Base-by-base conservation (phyloP, 192 early-diverging fungal species). In the Geosiphon pyriformis region DNA sequence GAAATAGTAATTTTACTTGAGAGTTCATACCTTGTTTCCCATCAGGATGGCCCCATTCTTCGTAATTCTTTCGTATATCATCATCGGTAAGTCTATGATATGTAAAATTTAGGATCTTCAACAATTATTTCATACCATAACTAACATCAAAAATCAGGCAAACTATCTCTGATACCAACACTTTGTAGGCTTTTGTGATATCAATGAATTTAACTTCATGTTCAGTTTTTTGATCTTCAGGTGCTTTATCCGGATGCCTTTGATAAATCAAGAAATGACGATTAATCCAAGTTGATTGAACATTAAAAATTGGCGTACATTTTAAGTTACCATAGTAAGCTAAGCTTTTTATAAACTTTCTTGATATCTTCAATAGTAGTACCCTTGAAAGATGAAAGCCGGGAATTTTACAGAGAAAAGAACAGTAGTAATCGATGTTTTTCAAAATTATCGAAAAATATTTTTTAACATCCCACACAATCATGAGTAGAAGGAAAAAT, bases 21-120 rank as follows among this genome's bases (percentile, higher is more conserved):
- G 61, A 3, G 32, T 4, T 50, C 20, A 33, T 12, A 67, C 65
- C 65, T 76, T 96, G 94, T 70, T 92, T 94, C 15, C 96, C 96
- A 74, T 99, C 96, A 18, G 96, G 95, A 74, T 98, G 93, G 58
- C 95, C 95, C 65, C 83, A 95, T 74, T 99, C 92, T 67, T 97
- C 93, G 80, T 88, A 99, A 74, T 90, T 92, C 68, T 90, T 87
- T 63, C 90, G 85, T 22, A 86, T 89, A 58, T 88, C 92, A 17
- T 93, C 89, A 69, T 99, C 89, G 2, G 95, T 99, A 69, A 99
- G 78, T 30, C 86, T 88, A 76, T 18, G 18, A 61, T 37, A 61
- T 48, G 10, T 29, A 25, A 32, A 58, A 61, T 22, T 53, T 56
- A 55, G 4, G 27, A n/a, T 55, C n/a, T 8, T 8, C 4, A 6